These are phyloP conservation scores for Lepiota brunneoincarnata DNA, from an alignment of 768 basidiomycete genomes.

Conservation along the genomic window DNA sequence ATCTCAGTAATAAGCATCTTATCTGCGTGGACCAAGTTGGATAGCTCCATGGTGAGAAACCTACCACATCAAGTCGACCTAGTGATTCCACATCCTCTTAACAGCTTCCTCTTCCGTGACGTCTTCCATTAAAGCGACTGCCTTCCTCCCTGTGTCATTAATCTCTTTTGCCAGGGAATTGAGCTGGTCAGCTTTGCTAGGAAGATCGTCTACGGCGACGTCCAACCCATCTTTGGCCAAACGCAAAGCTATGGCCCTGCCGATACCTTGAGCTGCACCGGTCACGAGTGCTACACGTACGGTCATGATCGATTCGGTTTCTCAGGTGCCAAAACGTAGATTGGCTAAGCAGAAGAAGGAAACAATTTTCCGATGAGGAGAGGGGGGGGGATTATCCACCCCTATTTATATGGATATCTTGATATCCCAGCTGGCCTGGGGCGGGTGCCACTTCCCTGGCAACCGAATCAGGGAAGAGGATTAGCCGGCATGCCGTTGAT, in stretches of 20 bases:
- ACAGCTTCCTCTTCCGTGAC: conserved; percentile 42
- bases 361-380: no score
- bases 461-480: no score
- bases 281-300: conserved; percentile 28
- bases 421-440: no score
- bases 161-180: conserved; percentile 26
- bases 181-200: conserved; percentile 23
- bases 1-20: no score
- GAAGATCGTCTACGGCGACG: conserved; percentile 42
- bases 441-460: no score
- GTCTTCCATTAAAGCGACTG: conserved; percentile 28
- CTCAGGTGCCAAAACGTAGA: neutral
- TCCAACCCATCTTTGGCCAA: conserved; percentile 46
- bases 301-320: neutral
- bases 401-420: no score
- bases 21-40: no score
- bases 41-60: conserved; percentile 13
- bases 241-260: conserved; percentile 42
- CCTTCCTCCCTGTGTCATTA: conserved; percentile 21
- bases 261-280: conserved; percentile 45
- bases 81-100: conserved; percentile 31
- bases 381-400: no score
- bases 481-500: no score
- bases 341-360: neutral
- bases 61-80: conserved; percentile 46